phyloP scores from a whole-genome alignment of 345 rosid genomes.

The Euphorbia pulcherrima region DNA sequence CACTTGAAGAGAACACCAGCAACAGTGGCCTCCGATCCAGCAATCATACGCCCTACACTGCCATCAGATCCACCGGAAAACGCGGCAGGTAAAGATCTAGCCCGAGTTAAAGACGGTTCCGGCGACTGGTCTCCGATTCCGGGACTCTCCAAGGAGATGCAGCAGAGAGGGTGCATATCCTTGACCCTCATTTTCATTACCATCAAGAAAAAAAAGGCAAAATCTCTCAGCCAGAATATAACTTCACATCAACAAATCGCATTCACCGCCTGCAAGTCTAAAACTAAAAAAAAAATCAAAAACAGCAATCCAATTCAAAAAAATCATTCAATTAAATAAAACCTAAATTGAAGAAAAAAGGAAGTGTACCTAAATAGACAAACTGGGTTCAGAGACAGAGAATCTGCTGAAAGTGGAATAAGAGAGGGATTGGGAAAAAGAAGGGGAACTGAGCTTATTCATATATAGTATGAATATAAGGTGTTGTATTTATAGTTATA shows the following conservation, averaged over 20 bases:
- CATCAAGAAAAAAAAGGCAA: neutral
- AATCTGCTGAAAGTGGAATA: constrained; percentile 24
- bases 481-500: neutral
- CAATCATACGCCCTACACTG: constrained; percentile 17
- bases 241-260: neutral
- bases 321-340: neutral
- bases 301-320: neutral
- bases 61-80: constrained; percentile 43
- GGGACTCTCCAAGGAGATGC: constrained; percentile 74
- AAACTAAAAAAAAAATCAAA: neutral
- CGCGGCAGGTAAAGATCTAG: constrained; percentile 65
- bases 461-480: neutral
- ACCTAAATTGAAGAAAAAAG: neutral
- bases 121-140: constrained; percentile 59
- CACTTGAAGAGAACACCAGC: constrained; percentile 90
- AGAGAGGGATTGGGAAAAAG: constrained; percentile 25
- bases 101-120: constrained; percentile 47
- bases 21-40: constrained; percentile 64
- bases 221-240: neutral
- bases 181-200: constrained; percentile 66
- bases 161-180: constrained; percentile 94
- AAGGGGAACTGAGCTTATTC: neutral
- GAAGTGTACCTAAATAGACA: constrained; percentile 14
- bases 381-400: constrained; percentile 49
- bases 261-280: neutral